phyloP scores from a whole-genome alignment of 1,139 yeast genomes.

The Taphrina wiesneri region DNA sequence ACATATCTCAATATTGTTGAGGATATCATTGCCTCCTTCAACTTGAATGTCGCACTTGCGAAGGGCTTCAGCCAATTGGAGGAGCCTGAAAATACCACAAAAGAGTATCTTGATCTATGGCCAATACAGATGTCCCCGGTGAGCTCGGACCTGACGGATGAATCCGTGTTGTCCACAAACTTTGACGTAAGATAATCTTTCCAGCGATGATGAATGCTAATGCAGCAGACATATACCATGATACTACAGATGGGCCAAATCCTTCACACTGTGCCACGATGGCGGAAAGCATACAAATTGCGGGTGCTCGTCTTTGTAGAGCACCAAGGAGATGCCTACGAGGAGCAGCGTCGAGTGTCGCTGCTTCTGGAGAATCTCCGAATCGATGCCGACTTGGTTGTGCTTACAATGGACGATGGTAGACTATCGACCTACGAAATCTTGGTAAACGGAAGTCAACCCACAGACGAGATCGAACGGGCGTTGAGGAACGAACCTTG shows the following conservation, averaged over 20 bases:
- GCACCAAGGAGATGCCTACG: conserved; percentile 62
- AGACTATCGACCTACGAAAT: conserved; percentile 68
- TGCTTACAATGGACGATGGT: conserved; percentile 65
- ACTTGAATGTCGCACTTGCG: conserved; percentile 90
- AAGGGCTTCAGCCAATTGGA: conserved; percentile 70
- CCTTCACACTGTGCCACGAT: conserved; percentile 83
- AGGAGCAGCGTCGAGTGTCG: conserved; percentile 63
- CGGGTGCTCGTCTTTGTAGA: conserved; percentile 92
- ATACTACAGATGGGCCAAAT: conserved; percentile 92
- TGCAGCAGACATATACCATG: conserved; percentile 86
- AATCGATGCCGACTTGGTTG: conserved; percentile 75
- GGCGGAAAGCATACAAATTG: conserved; percentile 73
- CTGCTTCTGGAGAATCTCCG: conserved; percentile 71
- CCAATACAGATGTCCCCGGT: conserved; percentile 95
- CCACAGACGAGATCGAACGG: conserved; percentile 40
- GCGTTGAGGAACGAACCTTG: conserved; percentile 30
- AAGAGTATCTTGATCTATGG: conserved; percentile 73
- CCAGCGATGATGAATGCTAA: neutral
- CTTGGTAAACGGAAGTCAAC: conserved; percentile 62
- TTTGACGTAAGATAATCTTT: conserved; percentile 4
- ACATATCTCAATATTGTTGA: conserved; percentile 94
- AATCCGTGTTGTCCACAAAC: conserved; percentile 49
- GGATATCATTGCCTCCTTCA: conserved; percentile 78
- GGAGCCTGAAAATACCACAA: conserved; percentile 51
- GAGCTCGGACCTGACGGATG: conserved; percentile 63